Evolutionary conservation across 192 early-diverging fungal genomes (phyloP).

Genomic region (Nowakowskiella sp.): DNA sequence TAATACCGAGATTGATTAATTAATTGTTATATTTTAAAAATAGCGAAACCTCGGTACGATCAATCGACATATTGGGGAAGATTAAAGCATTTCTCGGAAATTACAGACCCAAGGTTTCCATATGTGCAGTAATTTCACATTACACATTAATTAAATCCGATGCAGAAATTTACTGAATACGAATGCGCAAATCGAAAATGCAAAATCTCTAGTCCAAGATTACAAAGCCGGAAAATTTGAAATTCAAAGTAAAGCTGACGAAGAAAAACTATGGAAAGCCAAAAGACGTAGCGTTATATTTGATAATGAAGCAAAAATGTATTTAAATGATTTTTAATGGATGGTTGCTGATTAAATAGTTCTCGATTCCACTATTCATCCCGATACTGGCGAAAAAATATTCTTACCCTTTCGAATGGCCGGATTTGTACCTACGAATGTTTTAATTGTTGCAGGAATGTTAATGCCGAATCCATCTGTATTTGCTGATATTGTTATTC

Average conservation of each 20-base stretch:
- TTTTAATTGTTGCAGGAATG: slow-evolving; percentile 76
- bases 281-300: slow-evolving; percentile 51
- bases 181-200: slow-evolving; percentile 42
- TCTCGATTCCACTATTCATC: slow-evolving; percentile 70
- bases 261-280: slow-evolving; percentile 59
- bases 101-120: slow-evolving; percentile 58
- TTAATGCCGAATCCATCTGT: slow-evolving; percentile 71
- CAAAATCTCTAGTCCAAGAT: slow-evolving; percentile 51
- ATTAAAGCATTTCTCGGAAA: slow-evolving; percentile 61
- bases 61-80: slow-evolving; percentile 68
- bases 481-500: slow-evolving; percentile 5
- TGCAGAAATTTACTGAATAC: slow-evolving; percentile 58
- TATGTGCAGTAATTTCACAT: neutral
- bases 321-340: too few relatives aligned
- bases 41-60: slow-evolving; percentile 45
- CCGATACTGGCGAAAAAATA: slow-evolving; percentile 71
- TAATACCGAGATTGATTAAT: too few relatives aligned
- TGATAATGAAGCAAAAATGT: too few relatives aligned
- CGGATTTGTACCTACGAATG: slow-evolving; percentile 75
- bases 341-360: slow-evolving; percentile 18
- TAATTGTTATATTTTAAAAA: slow-evolving; percentile 4
- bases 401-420: slow-evolving; percentile 78
- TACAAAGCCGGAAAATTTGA: slow-evolving; percentile 45
- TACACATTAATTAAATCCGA: neutral
- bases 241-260: slow-evolving; percentile 4